Percentiles rank a stretch among this genome's conserved stretches.
These are phyloP conservation scores for Termitomyces sp. DNA, from an alignment of 768 basidiomycete genomes.

Conservation along the genomic window DNA sequence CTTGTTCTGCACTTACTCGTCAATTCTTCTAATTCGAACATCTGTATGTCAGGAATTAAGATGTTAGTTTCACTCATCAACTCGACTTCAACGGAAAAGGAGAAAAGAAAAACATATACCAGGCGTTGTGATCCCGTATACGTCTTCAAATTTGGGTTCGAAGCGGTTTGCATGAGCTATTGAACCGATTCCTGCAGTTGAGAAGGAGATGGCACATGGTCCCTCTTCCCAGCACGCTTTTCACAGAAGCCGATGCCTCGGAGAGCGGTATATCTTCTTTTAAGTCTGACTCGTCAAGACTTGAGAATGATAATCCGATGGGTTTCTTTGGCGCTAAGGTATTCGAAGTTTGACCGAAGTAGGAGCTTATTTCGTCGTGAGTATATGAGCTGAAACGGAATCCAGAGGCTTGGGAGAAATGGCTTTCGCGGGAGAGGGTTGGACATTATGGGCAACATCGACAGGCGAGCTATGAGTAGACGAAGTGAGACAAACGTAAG, in stretches of 20 bases:
- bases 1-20: too few species aligned
- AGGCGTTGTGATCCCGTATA: slow-evolving; percentile 2
- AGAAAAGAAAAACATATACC: slow-evolving; percentile 7
- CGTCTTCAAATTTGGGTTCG: not conserved
- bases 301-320: slow-evolving; percentile 4
- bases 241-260: slow-evolving; percentile 1
- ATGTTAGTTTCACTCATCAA: not conserved
- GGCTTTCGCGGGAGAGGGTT: not conserved
- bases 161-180: not conserved
- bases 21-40: not conserved
- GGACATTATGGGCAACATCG: not conserved
- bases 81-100: not conserved
- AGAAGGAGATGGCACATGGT: slow-evolving; percentile 7
- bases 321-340: not conserved
- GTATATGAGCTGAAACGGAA: not conserved
- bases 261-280: slow-evolving; percentile 16
- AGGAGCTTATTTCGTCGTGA: not conserved
- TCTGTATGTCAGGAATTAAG: not conserved
- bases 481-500: not conserved
- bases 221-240: slow-evolving; percentile 12
- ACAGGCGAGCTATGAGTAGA: not conserved
- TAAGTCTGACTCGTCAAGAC: slow-evolving; percentile 9
- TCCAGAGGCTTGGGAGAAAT: not conserved
- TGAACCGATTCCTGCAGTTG: not conserved
- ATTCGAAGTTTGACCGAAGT: not conserved